A percentile compares a stretch with the other conserved stretches of the same genome.
phyloP scores from a whole-genome alignment of 352 stramenopile genomes.

The Phytophthora nicotianae region DNA sequence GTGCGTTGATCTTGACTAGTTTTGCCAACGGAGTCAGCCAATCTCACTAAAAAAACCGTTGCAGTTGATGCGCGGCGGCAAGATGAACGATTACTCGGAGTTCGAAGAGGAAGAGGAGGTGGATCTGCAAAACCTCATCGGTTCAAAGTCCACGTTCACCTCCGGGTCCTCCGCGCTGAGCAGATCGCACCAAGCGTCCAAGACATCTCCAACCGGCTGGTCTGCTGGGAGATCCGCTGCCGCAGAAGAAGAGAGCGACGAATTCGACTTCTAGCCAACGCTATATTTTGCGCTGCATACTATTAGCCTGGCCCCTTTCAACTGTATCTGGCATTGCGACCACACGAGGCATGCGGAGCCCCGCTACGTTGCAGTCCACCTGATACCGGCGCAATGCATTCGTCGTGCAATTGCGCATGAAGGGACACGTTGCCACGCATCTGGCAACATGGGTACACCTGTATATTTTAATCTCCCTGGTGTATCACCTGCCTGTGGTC shows the following conservation, averaged over 20 bases:
- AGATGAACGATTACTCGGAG: constrained; percentile 79
- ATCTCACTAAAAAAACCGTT: constrained; percentile 5
- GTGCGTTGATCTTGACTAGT: constrained; percentile 20
- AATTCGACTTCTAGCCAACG: constrained; percentile 60
- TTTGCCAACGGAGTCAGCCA: neutral
- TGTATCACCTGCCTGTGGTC: constrained; percentile 2
- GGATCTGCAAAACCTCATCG: constrained; percentile 80
- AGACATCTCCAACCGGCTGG: constrained; percentile 18
- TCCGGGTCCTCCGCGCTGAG: constrained; percentile 10
- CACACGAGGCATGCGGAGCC: neutral
- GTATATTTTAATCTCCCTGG: neutral
- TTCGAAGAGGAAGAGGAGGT: constrained; percentile 84
- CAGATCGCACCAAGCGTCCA: constrained; percentile 3
- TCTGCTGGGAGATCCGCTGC: constrained; percentile 4
- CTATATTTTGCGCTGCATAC: constrained; percentile 8
- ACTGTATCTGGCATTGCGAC: constrained; percentile 9
- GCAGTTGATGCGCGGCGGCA: constrained; percentile 72
- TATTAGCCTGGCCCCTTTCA: neutral
- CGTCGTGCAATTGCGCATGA: constrained; percentile 27
- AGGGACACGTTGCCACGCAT: constrained; percentile 5
- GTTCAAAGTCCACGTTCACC: constrained; percentile 27
- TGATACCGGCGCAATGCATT: neutral
- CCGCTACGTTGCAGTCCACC: neutral
- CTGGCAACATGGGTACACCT: constrained; percentile 1
- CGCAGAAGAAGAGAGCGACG: constrained; percentile 40